Evolutionary conservation across 495 filamentous ascomycete genomes (phyloP).

Genomic region (Annulohypoxylon bovei): DNA sequence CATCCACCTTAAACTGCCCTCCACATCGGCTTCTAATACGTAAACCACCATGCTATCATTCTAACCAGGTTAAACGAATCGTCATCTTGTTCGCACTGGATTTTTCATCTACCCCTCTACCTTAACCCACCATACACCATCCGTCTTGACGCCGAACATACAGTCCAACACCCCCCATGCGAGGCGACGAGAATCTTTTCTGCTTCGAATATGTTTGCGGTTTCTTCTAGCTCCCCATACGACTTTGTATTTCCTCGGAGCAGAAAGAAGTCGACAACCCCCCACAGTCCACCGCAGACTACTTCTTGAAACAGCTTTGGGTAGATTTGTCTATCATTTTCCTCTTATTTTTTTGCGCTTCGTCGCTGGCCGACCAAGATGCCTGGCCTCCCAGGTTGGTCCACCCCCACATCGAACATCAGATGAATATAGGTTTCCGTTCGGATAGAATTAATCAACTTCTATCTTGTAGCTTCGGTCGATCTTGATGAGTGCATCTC

Average conservation of each 20-base stretch:
- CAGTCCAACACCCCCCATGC: conserved; percentile 40
- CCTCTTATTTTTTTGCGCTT: conserved; percentile 4
- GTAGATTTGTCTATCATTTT: neutral
- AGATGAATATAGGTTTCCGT: conserved; percentile 7
- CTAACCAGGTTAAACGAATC: neutral
- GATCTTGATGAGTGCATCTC: conserved; percentile 98
- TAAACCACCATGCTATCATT: conserved; percentile 10
- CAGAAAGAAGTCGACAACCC: conserved; percentile 41
- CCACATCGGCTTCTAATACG: neutral
- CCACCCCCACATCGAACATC: conserved; percentile 11
- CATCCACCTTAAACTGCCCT: neutral
- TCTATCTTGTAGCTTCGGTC: conserved; percentile 74
- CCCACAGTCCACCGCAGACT: conserved; percentile 15
- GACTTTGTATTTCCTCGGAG: conserved; percentile 46
- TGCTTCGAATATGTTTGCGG: conserved; percentile 50
- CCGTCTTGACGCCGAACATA: neutral
- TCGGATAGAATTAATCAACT: conserved; percentile 21
- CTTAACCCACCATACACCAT: neutral
- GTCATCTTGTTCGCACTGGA: neutral
- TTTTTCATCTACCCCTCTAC: neutral
- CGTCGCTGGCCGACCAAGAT: conserved; percentile 61
- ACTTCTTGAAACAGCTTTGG: conserved; percentile 34
- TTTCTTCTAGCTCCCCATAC: conserved; percentile 43
- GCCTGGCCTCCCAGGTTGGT: conserved; percentile 89
- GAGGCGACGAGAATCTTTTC: conserved; percentile 39